phyloP scores from a whole-genome alignment of 2,329 filamentous ascomycete genomes.

The Verticillium dahliae region DNA sequence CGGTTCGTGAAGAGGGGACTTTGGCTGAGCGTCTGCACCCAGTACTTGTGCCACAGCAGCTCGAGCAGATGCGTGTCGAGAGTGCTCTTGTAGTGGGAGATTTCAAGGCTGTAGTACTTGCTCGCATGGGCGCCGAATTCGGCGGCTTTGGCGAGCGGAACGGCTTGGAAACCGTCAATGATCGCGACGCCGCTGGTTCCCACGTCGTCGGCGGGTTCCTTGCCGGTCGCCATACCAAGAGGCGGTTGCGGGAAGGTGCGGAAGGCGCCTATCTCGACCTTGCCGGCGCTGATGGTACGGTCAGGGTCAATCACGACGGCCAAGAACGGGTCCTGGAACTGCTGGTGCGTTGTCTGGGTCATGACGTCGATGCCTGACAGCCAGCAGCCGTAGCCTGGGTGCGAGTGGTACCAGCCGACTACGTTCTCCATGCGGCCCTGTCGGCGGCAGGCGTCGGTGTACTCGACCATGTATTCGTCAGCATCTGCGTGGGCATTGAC shows the following conservation, averaged over 20 bases:
- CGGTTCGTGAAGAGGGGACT: constrained; percentile 86
- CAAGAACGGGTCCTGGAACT: constrained; percentile 82
- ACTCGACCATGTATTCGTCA: constrained; percentile 94
- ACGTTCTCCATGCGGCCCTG: constrained; percentile 80
- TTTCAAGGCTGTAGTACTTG: constrained; percentile 85
- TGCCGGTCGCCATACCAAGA: constrained; percentile 31
- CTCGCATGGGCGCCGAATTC: constrained; percentile 92
- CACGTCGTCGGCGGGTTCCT: constrained; percentile 6
- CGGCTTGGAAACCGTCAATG: constrained; percentile 61
- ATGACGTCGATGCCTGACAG: constrained; percentile 90
- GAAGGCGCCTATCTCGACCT: constrained; percentile 96
- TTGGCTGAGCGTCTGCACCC: constrained; percentile 91
- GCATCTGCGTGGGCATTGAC: constrained; percentile 95
- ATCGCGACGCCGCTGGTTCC: constrained; percentile 24
- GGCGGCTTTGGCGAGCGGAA: constrained; percentile 87
- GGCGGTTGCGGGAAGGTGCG: constrained; percentile 63
- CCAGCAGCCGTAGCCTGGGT: constrained; percentile 98
- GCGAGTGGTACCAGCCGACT: constrained; percentile 96
- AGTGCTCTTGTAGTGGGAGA: constrained; percentile 90
- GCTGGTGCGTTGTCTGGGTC: constrained; percentile 81
- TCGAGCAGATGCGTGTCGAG: constrained; percentile 84
- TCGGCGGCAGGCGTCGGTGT: constrained; percentile 69
- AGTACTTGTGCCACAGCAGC: constrained; percentile 97
- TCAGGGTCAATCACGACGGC: constrained; percentile 94
- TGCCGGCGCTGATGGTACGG: constrained; percentile 86